Percentiles rank a stretch among this genome's conserved stretches.
Conservation (phyloP, 495 filamentous ascomycete genomes). For the Penicillium ucsense region DNA sequence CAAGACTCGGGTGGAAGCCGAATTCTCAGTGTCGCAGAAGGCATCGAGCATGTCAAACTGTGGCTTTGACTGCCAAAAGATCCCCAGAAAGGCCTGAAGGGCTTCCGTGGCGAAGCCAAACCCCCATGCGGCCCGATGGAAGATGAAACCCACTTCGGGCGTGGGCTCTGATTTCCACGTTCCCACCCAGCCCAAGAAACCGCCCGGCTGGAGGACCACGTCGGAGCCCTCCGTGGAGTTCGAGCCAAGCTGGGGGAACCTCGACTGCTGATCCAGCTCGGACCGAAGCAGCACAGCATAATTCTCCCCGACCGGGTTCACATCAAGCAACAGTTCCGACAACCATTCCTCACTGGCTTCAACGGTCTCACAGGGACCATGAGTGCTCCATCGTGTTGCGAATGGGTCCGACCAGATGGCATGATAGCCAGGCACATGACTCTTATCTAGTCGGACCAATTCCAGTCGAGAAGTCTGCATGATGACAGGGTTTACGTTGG, state of each 20-base stretch:
- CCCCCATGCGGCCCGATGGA: slow-evolving; percentile 19
- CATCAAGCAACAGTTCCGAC: slow-evolving; percentile 5
- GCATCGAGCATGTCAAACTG: slow-evolving; percentile 11
- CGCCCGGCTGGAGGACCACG: neutral
- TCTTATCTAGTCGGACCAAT: slow-evolving; percentile 6
- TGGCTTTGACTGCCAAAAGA: slow-evolving; percentile 18
- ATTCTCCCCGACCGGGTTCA: slow-evolving; percentile 11
- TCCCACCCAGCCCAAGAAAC: slow-evolving; percentile 4
- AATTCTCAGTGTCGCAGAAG: slow-evolving; percentile 12
- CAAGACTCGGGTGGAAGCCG: slow-evolving; percentile 11
- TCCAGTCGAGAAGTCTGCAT: slow-evolving; percentile 12
- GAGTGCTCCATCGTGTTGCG: slow-evolving; percentile 14
- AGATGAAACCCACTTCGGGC: slow-evolving; percentile 22
- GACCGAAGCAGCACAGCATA: slow-evolving; percentile 10
- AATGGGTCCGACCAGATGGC: slow-evolving; percentile 14
- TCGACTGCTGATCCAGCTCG: neutral
- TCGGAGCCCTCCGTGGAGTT: neutral
- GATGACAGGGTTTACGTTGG: too few species aligned
- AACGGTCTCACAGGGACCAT: slow-evolving; percentile 9
- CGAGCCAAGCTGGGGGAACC: neutral
- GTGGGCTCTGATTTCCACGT: slow-evolving; percentile 7
- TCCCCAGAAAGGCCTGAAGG: slow-evolving; percentile 12
- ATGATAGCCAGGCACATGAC: slow-evolving; percentile 10
- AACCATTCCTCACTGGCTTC: slow-evolving; percentile 12
- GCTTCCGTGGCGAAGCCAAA: slow-evolving; percentile 24